Base-by-base conservation (phyloP, 2,329 filamentous ascomycete species). In the Stagonosporopsis tanaceti region DNA sequence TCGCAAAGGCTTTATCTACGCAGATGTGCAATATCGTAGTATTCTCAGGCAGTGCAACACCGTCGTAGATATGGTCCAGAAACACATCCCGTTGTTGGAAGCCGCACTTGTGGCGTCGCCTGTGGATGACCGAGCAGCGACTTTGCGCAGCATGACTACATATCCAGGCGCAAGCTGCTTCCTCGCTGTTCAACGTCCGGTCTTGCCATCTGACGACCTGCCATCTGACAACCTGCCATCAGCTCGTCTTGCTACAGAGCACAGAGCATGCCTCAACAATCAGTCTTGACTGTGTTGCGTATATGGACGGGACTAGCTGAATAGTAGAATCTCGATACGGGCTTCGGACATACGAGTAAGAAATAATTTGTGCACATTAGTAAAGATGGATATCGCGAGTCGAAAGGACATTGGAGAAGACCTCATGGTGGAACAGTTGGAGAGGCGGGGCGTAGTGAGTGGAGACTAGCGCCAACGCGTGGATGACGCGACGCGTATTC, bases 401-500 rank as follows among this genome's bases (percentile, higher is more conserved):
- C n/a, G n/a, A 22, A 27, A 6, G 25, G 25, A 27, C 20, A 6
- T 22, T 22, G 35, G 8, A 34, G 32, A 38, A 2, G 6, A 20
- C 2, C 35, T 20, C 15, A 37, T 7, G 9, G 44, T 20, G 20
- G 24, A 28, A 34, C 15, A 25, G 22, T 4, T 32, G 12, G 42
- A 46, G 22, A 15, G 44, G n/a, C 7, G 28, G 30, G 30, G 7
- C 22, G 9, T 11, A 12, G 27, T 41, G 38, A 35, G 20, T 47
- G 44, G 28, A 50, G 20, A 38, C 39, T 60, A 54, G 57, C 57
- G 53, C 35, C 39, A 50, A 50, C 61, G 61, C 57, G 62, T 57
- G 30, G 39, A 11, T 42, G 48, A 57, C 62, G 60, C 54, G 62
- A 57, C 62, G 60, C 62, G 62, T 59, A 47, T 30, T 6, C 39